These are phyloP conservation scores for Microdochium bolleyi DNA, from an alignment of 2,329 filamentous ascomycete species.

Conservation along the genomic window DNA sequence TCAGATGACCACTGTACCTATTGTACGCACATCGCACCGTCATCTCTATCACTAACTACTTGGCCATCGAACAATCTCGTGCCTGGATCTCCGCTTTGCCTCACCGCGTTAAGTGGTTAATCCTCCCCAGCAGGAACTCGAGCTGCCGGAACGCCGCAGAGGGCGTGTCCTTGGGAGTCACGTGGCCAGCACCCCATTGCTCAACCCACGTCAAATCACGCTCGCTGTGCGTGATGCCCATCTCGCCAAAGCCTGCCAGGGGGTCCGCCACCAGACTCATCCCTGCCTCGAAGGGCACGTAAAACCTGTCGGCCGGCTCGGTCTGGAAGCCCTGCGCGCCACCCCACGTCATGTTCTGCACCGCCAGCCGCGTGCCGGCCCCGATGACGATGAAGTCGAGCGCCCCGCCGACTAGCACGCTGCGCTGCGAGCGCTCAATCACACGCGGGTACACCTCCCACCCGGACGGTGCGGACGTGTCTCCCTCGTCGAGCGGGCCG, in stretches of 20 bases:
- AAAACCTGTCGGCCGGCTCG: constrained; percentile 54
- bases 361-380: constrained; percentile 64
- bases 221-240: no score
- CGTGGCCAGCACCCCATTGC: no score
- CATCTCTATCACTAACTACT: no score
- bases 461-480: constrained; percentile 45
- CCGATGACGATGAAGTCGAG: constrained; percentile 60
- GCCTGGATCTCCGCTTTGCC: no score
- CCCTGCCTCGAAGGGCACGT: constrained; percentile 52
- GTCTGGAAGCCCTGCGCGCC: constrained; percentile 62
- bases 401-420: constrained; percentile 62
- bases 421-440: constrained; percentile 62
- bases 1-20: no score
- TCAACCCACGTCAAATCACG: no score
- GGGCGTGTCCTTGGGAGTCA: no score
- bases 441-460: constrained; percentile 56
- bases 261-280: background rate
- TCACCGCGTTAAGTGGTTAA: no score
- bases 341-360: constrained; percentile 79
- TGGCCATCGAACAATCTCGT: no score
- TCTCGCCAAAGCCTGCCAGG: background rate
- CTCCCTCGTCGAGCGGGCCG: constrained; percentile 21
- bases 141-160: no score
- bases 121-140: no score
- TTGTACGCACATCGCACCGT: no score